Base-by-base conservation (phyloP, 331 rosid genomes). In the Telfairia occidentalis region DNA sequence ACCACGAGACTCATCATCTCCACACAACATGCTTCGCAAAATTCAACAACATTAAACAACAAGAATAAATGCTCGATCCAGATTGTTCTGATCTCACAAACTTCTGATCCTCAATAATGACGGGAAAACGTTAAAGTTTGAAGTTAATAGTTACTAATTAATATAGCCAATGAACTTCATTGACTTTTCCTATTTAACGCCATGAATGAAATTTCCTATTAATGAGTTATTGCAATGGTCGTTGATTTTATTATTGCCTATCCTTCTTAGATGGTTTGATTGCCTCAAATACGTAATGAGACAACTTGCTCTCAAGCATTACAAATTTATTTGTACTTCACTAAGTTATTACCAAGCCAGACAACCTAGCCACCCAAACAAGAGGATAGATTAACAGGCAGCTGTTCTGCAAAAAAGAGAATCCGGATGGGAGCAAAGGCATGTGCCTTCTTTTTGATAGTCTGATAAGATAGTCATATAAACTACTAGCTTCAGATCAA, bases 41-140 rank as follows among this genome's bases (percentile, higher is more conserved):
- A 28, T 46, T 24, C 38, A 69, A 37, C 69, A 35, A 21, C 58
- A 70, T 67, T 65, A 65, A 65, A 65, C 72, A 65, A 65, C 10
- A 66, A 65, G 30, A 37, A 65, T 61, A 65, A n/a, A 65, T 19
- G 52, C 21, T 40, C 40, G 35, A 66, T 40, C 35, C 73, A 21
- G 13, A 9, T 23, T 40, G 53, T 42, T 66, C 53, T 24, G 21
- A 6, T 40, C 32, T 66, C 73, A 21, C 32, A 21, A 40, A 21
- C 11, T 66, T 66, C 34, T 40, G 35, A 5, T 23, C 73, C 40
- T 38, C 30, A 66, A 65, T 38, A 66, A 66, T 11, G 53, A 66
- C 12, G 30, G 34, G 50, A 23, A 66, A 67, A 11, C 42, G 4
- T 35, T 23, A 24, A 65, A 65, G 45, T 61, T 65, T 9, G 19